Percentiles rank a stretch among this genome's conserved stretches.
These are phyloP conservation scores for Rhodotorula sp. DNA, from an alignment of 1,284 basidiomycete species.

Conservation along the genomic window DNA sequence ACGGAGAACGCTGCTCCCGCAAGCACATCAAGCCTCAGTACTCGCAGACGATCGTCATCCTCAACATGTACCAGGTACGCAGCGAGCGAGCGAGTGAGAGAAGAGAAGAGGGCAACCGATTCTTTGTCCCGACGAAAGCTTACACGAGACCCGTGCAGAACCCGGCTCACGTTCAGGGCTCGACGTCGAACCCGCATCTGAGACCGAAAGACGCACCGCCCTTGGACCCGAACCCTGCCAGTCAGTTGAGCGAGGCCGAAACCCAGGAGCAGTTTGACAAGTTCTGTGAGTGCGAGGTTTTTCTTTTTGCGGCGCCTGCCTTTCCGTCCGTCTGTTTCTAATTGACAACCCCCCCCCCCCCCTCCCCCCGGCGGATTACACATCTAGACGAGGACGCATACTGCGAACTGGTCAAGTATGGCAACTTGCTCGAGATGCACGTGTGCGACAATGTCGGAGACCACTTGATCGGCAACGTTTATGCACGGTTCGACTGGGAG, in stretches of 20 bases:
- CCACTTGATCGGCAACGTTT: constrained; percentile 97
- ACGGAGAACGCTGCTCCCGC: constrained; percentile 92
- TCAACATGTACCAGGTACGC: constrained; percentile 85
- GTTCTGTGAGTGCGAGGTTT: constrained; percentile 87
- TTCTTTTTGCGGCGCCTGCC: not conserved
- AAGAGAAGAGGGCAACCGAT: no score
- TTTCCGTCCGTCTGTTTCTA: not conserved
- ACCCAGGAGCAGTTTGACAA: constrained; percentile 94
- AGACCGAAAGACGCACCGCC: constrained; percentile 28
- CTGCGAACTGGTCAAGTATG: constrained; percentile 84
- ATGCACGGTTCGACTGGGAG: constrained; percentile 97
- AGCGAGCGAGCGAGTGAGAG: no score
- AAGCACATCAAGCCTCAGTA: constrained; percentile 98
- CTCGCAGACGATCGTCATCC: constrained; percentile 89
- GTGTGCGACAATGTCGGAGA: constrained; percentile 99
- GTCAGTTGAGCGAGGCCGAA: constrained; percentile 68
- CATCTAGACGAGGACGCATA: constrained; percentile 49
- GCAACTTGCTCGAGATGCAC: constrained; percentile 91
- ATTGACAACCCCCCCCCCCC: no score
- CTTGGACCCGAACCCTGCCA: constrained; percentile 19
- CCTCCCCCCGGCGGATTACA: no score
- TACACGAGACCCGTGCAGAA: constrained; percentile 54
- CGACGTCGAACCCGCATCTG: constrained; percentile 57
- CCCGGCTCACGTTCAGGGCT: constrained; percentile 82
- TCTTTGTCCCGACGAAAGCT: no score